Conservation (phyloP, 2,329 filamentous ascomycete species). For the Trichoderma asperellum region DNA sequence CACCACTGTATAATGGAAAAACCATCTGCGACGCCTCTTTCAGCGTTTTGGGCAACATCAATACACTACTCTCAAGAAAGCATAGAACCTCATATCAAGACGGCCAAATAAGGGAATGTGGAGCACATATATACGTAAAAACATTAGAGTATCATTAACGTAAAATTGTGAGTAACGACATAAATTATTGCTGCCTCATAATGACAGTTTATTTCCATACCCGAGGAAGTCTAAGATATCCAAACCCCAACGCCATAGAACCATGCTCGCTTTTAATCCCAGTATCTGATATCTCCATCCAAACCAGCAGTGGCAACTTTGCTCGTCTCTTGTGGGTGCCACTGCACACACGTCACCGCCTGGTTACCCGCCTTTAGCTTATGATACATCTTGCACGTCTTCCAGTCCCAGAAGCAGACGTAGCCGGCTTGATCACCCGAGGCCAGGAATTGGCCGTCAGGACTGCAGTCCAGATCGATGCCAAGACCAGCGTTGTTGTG, state of each 20-base stretch:
- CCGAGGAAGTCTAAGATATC: slow-evolving; percentile 10
- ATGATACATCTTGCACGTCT: slow-evolving; percentile 98
- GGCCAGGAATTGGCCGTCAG: slow-evolving; percentile 88
- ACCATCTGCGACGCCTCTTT: not conserved
- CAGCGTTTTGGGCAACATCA: not conserved
- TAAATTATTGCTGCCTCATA: not conserved
- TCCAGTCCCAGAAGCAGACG: slow-evolving; percentile 98
- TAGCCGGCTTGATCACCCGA: slow-evolving; percentile 87
- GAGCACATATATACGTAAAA: not conserved
- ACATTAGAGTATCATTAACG: not conserved
- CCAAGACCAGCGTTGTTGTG: slow-evolving; percentile 96
- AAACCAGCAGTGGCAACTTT: slow-evolving; percentile 90
- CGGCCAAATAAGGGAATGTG: not conserved
- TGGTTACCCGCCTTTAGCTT: slow-evolving; percentile 87
- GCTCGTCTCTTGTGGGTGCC: slow-evolving; percentile 97
- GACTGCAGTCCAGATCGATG: slow-evolving; percentile 84
- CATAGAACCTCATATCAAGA: not conserved
- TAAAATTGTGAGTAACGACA: not conserved
- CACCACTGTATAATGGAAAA: too few relatives aligned
- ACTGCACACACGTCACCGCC: slow-evolving; percentile 83
- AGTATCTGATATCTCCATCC: slow-evolving; percentile 87
- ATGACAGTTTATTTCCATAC: not conserved
- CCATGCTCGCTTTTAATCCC: slow-evolving; percentile 66
- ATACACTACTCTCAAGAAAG: slow-evolving; percentile 30
- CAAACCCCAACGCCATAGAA: slow-evolving; percentile 16